Conservation (phyloP, 2,329 filamentous ascomycete genomes). For the Talaromyces piceae region DNA sequence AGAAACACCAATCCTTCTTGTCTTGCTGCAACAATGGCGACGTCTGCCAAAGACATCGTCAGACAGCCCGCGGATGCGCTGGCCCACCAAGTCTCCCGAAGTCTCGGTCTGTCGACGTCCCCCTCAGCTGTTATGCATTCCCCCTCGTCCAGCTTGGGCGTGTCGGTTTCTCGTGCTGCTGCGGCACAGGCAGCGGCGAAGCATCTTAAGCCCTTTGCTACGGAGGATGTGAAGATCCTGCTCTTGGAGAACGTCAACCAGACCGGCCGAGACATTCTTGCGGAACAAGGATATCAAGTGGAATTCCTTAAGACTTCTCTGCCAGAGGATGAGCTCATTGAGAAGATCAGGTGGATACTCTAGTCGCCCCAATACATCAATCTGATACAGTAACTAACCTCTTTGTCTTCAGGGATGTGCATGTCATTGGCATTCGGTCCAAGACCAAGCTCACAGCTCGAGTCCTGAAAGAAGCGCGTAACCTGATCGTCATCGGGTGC, state of each 20-base stretch:
- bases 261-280: conserved; percentile 76
- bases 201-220: conserved; percentile 89
- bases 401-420: conserved; percentile 61
- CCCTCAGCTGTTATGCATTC: conserved; percentile 70
- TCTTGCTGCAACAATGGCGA: conserved; percentile 16
- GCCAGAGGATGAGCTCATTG: conserved; percentile 85
- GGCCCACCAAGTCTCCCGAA: conserved; percentile 47
- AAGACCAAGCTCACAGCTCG: conserved; percentile 90
- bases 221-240: conserved; percentile 91
- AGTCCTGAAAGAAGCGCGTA: conserved; percentile 82
- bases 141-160: conserved; percentile 57
- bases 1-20: not conserved
- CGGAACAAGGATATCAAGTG: conserved; percentile 86
- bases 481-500: conserved; percentile 90
- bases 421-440: conserved; percentile 95
- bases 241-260: conserved; percentile 94
- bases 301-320: conserved; percentile 84
- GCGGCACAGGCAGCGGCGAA: conserved; percentile 46
- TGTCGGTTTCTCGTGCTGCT: conserved; percentile 28
- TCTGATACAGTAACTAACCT: conserved; percentile 11
- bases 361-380: conserved; percentile 4
- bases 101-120: conserved; percentile 64
- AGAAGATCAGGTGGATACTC: conserved; percentile 74
- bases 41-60: conserved; percentile 31
- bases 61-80: conserved; percentile 19